Conservation (phyloP, 2,329 filamentous ascomycete genomes). For the Hymenoscyphus repandus region DNA sequence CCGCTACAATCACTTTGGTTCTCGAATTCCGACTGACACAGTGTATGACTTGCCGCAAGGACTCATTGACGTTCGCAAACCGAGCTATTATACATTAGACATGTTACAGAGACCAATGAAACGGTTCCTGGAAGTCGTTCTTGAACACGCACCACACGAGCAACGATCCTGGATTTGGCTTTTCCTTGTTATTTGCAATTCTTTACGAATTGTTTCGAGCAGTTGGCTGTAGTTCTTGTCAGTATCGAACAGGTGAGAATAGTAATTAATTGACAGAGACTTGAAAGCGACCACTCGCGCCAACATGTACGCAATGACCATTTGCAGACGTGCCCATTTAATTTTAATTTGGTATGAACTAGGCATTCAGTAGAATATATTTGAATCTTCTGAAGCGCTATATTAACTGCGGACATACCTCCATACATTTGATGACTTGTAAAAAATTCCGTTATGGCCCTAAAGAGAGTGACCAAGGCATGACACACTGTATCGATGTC, state of each 20-base stretch:
- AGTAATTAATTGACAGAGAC: no score
- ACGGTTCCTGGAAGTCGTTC: not conserved
- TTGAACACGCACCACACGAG: slow-evolving; percentile 40
- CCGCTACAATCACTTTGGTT: no score
- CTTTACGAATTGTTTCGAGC: slow-evolving; percentile 53
- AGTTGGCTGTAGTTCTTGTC: no score
- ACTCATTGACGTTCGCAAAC: slow-evolving; percentile 61
- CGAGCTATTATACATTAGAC: slow-evolving; percentile 36
- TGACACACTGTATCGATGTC: slow-evolving; percentile 63
- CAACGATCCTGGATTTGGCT: slow-evolving; percentile 44
- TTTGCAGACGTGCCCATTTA: slow-evolving; percentile 47
- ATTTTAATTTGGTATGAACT: not conserved
- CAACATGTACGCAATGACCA: slow-evolving; percentile 59
- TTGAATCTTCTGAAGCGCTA: slow-evolving; percentile 61
- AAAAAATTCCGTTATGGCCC: slow-evolving; percentile 52
- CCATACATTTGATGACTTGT: slow-evolving; percentile 57
- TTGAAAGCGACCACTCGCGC: slow-evolving; percentile 48
- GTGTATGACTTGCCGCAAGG: no score
- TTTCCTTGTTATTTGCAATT: slow-evolving; percentile 10
- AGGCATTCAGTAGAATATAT: not conserved
- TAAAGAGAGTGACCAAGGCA: slow-evolving; percentile 55
- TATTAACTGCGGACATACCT: slow-evolving; percentile 42
- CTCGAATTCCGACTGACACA: no score
- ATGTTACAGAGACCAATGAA: not conserved
- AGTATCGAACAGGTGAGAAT: no score